These are phyloP conservation scores for Candida namnaoensis DNA, from an alignment of 805 yeast species.

Conservation along the genomic window DNA sequence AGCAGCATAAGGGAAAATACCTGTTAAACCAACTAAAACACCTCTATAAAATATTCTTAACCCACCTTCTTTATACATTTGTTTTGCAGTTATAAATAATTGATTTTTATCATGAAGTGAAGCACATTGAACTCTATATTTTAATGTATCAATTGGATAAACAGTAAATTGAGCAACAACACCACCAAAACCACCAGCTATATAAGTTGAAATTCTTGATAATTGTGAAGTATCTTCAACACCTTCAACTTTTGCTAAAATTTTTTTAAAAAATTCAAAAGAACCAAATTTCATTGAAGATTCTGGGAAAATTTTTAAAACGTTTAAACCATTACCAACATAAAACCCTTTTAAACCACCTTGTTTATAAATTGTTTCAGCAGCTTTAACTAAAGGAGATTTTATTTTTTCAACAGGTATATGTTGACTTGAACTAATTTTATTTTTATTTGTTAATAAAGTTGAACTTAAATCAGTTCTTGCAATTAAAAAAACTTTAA, in stretches of 20 bases:
- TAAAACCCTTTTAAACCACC: conserved; percentile 87
- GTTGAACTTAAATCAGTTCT: conserved; percentile 76
- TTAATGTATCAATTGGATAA: conserved; percentile 92
- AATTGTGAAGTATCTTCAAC: conserved; percentile 59
- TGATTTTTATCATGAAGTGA: conserved; percentile 47
- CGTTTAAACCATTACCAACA: conserved; percentile 91
- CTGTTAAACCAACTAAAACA: conserved; percentile 81
- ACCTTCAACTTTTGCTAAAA: conserved; percentile 70
- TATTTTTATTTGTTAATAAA: conserved; percentile 46
- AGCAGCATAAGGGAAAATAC: conserved; percentile 97
- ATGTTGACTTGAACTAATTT: conserved; percentile 33
- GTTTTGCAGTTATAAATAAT: conserved; percentile 57
- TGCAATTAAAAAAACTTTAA: conserved; percentile 90
- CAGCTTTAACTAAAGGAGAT: conserved; percentile 76
- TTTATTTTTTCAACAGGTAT: conserved; percentile 36
- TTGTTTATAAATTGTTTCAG: conserved; percentile 70
- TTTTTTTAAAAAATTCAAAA: conserved; percentile 77
- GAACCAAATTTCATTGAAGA: conserved; percentile 96
- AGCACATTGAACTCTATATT: conserved; percentile 91
- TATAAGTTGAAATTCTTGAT: conserved; percentile 70
- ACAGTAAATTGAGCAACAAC: conserved; percentile 87
- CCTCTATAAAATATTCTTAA: conserved; percentile 77
- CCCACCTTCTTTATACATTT: conserved; percentile 79
- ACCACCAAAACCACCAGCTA: conserved; percentile 96
- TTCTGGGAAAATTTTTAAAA: conserved; percentile 92